Base-by-base conservation (phyloP, 371 early-diverging fungal species). In the Choanephora cucurbitarum region DNA sequence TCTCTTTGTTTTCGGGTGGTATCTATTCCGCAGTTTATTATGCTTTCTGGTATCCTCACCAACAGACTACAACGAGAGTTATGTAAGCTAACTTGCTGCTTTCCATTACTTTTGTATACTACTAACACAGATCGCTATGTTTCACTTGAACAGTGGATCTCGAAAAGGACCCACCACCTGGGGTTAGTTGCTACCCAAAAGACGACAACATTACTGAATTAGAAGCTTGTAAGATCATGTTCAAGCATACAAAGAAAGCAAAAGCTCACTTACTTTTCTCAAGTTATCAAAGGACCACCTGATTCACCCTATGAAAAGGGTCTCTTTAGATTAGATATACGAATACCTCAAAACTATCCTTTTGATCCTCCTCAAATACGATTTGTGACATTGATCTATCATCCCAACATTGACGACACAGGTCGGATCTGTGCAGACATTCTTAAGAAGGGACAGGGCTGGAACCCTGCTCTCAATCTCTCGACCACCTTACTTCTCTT, bases 341-440 rank as follows among this genome's bases (percentile, higher is more conserved):
- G 63, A 31, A 64, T 82, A 23, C 78, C 77, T 17, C 52, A 63
- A 31, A 54, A 63, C 9, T 82, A 80, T 41, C 82, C 82, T 5
- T 73, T 80, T 42, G 72, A 69, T 11, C 82, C 82, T 22, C 84
- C 84, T 3, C 69, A 70, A 40, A 75, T 81, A 31, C 70, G 71
- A 22, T 83, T 82, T 54, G 59, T 67, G 5, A 83, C 84, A 1
- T 62, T 56, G 3, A 75, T 82, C 11, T 82, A 82, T 50, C 82
- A 82, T 41, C 82, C 84, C 5, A 83, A 81, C 40, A 73, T 81
- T 11, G 81, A 81, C 52, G 79, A 77, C 17, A 52, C 53, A 7
- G 81, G 82, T 21, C 63, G 81, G 1, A 83, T 83, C 3, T 83
- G 84, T 58, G 72, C 79, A 5, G 79, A 80, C 59, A 70, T 84